Evolutionary conservation across 2,329 filamentous ascomycete genomes (phyloP), one percentile per base, ranked within the genome.

Genomic region (Alternaria panax): DNA sequence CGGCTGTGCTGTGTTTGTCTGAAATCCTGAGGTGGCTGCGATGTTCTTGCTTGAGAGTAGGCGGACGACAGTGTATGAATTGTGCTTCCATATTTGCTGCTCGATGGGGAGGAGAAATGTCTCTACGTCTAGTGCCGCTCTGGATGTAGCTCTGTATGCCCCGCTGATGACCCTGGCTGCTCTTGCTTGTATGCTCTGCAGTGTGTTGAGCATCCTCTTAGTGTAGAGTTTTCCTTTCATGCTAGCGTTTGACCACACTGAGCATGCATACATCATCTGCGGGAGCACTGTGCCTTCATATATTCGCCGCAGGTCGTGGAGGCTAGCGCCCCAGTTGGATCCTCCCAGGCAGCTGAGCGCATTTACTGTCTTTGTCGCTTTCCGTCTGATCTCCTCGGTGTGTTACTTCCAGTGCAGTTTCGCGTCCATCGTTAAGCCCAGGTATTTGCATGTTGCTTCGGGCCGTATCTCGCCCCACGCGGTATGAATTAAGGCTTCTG

Each of bases 211-310:
- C 32, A 48, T 63, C 43, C 64, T 62, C 50, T 63, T 53, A 20
- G 57, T 67, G 36, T 67, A 65, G 11, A 54, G 47, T 45, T 58
- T 41, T 56, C 45, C 65, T 58, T 52, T 66, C 20, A 51, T 55
- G 28, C 51, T 69, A 18, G 48, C 45, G 43, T 64, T 67, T 45
- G 24, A 59, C 72, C 58, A 77, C 41, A 68, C 65, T 20, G 65
- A 71, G 55, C 67, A 70, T 5, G 66, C 63, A 48, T 71, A 78
- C 28, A 77, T 65, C 28, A 78, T 65, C 59, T 76, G 65, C 5
- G 65, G 71, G 24, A 76, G 60, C 18, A 70, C 56, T 8, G 74
- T 68, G 41, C 61, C 72, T 62, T 69, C 41, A 51, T 75, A 77
- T 36, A 75, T 65, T 51, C 50, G 54, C 12, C 66, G 56, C 34